Percentiles rank a stretch among this genome's conserved stretches.
Evolutionary conservation across 2,329 filamentous ascomycete species (phyloP).

Genomic region (Verticillium isaacii): DNA sequence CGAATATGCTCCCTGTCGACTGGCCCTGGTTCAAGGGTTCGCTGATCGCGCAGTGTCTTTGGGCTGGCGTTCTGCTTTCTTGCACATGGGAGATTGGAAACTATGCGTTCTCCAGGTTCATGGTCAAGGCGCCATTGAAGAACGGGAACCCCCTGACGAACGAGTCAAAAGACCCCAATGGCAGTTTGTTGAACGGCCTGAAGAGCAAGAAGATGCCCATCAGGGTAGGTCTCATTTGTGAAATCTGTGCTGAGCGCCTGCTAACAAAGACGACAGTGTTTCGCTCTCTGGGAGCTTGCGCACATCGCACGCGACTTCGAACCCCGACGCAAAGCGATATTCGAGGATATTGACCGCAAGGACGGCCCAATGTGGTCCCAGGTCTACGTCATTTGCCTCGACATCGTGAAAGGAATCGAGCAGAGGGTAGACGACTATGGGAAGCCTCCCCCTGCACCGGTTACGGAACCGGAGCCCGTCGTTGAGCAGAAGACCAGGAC

Average conservation of each 20-base stretch:
- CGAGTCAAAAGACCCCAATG: slow-evolving; percentile 87
- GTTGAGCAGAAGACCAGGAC: slow-evolving; percentile 27
- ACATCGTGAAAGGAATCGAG: slow-evolving; percentile 63
- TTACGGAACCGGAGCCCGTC: slow-evolving; percentile 12
- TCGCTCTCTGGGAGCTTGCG: slow-evolving; percentile 87
- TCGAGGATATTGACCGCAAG: slow-evolving; percentile 78
- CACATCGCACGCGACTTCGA: slow-evolving; percentile 72
- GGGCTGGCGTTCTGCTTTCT: slow-evolving; percentile 62
- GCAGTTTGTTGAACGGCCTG: slow-evolving; percentile 78
- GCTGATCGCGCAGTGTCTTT: slow-evolving; percentile 50
- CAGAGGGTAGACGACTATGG: slow-evolving; percentile 60
- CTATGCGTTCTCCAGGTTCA: slow-evolving; percentile 71
- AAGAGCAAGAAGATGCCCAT: slow-evolving; percentile 77
- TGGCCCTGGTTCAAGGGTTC: slow-evolving; percentile 17
- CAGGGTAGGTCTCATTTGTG: slow-evolving; percentile 42
- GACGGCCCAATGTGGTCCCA: slow-evolving; percentile 80
- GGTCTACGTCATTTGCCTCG: slow-evolving; percentile 64
- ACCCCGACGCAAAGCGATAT: slow-evolving; percentile 75
- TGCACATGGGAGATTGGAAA: slow-evolving; percentile 76
- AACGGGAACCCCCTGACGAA: slow-evolving; percentile 77
- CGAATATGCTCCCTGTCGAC: slow-evolving; percentile 53
- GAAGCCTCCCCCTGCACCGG: slow-evolving; percentile 32
- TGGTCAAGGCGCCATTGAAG: slow-evolving; percentile 78
- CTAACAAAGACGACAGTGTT: slow-evolving; percentile 28
- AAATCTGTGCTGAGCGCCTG: not conserved